These are phyloP conservation scores for Acacia acuminata DNA, from an alignment of 306 rosid genomes.

Conservation along the genomic window DNA sequence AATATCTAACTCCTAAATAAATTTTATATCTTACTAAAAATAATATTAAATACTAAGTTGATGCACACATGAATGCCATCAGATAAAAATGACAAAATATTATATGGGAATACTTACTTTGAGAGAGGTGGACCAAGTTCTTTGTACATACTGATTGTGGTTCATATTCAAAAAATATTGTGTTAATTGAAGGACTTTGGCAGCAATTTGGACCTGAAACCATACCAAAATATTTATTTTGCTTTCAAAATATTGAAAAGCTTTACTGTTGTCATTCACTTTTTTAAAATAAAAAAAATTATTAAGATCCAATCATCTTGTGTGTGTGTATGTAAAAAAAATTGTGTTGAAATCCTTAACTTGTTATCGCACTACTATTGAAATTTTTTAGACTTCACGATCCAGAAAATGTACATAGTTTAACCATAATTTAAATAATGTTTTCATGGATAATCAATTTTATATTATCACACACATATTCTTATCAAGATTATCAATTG, in stretches of 20 bases:
- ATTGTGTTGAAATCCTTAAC: too few species aligned
- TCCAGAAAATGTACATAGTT: background rate
- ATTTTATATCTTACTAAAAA: too few species aligned
- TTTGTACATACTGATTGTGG: conserved; percentile 80
- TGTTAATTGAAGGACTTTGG: conserved; percentile 56
- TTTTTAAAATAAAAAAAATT: too few species aligned
- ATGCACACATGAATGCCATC: background rate
- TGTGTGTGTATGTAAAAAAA: too few species aligned
- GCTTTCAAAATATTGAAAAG: background rate
- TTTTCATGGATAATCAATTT: too few species aligned
- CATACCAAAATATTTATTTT: background rate
- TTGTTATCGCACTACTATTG: too few species aligned
- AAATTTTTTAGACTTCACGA: background rate
- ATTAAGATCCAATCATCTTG: too few species aligned
- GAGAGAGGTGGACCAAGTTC: conserved; percentile 82
- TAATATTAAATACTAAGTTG: too few species aligned
- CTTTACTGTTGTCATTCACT: background rate
- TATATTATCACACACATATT: too few species aligned
- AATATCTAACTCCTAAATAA: too few species aligned
- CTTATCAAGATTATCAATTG: too few species aligned
- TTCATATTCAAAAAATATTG: conserved; percentile 65
- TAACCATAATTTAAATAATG: background rate
- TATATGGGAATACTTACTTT: conserved; percentile 52
- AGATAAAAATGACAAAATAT: background rate
- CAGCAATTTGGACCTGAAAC: conserved; percentile 72